phyloP scores from a whole-genome alignment of 441 rosid genomes.

The Adansonia rubrostipa region DNA sequence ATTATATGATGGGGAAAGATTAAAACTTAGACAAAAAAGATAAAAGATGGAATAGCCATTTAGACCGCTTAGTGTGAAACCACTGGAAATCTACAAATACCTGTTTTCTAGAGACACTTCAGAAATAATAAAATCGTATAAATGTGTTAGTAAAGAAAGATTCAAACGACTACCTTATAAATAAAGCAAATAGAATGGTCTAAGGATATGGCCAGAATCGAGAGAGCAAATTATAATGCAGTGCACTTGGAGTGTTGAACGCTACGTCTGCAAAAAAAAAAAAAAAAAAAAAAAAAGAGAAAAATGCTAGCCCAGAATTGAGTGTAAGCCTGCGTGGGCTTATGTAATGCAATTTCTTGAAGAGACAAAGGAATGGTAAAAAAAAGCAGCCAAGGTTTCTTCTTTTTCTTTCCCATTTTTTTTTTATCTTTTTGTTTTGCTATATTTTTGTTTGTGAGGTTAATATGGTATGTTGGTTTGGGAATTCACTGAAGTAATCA shows the following conservation, averaged over 20 bases:
- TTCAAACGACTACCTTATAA: background rate
- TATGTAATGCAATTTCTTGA: background rate
- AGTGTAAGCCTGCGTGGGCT: background rate
- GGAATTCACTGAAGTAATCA: conserved; percentile 48
- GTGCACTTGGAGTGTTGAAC: background rate
- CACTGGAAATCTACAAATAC: background rate
- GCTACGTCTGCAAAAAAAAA: background rate
- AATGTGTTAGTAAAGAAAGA: background rate
- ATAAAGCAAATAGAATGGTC: background rate
- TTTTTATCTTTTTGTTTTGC: background rate
- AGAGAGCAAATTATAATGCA: background rate
- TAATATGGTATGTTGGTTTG: conserved; percentile 49
- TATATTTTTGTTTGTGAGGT: conserved; percentile 5
- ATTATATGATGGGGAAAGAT: background rate
- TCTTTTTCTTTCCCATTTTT: background rate
- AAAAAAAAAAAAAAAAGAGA: no score
- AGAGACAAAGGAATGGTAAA: background rate
- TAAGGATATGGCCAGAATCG: background rate
- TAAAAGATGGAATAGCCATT: background rate
- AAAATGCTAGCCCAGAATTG: background rate
- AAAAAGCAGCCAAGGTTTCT: background rate
- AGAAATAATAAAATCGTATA: background rate
- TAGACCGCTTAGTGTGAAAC: background rate
- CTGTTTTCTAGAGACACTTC: background rate
- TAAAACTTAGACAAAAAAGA: background rate